phyloP scores from a whole-genome alignment of 495 filamentous ascomycete genomes.

The Amniculicola lignicola region DNA sequence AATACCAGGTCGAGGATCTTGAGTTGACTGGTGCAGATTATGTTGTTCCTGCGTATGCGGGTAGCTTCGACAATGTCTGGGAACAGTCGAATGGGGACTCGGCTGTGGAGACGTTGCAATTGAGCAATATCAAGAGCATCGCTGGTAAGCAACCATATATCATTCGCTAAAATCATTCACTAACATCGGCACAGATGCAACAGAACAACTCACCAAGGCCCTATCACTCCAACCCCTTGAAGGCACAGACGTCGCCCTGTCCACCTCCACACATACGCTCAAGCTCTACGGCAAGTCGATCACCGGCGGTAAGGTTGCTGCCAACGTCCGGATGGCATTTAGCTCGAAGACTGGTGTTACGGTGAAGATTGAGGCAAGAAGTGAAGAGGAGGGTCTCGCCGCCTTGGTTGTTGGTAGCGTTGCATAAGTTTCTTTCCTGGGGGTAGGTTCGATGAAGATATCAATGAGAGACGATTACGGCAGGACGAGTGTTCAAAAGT shows the following conservation, averaged over 20 bases:
- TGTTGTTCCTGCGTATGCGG: conserved; percentile 85
- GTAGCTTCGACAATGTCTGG: conserved; percentile 97
- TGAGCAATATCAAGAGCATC: conserved; percentile 87
- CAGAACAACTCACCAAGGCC: conserved; percentile 79
- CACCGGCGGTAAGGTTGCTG: conserved; percentile 82
- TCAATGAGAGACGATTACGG: not conserved
- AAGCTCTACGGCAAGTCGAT: conserved; percentile 97
- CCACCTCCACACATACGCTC: conserved; percentile 84
- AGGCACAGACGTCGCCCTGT: conserved; percentile 84
- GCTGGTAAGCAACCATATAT: conserved; percentile 63
- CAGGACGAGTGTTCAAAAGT: not conserved
- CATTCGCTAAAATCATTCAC: conserved; percentile 17
- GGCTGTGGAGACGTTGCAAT: conserved; percentile 84
- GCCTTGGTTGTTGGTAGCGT: conserved; percentile 79
- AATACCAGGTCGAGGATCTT: conserved; percentile 94
- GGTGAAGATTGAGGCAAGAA: conserved; percentile 84
- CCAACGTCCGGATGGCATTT: conserved; percentile 88
- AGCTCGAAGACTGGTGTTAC: conserved; percentile 89
- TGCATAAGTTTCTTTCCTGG: too few relatives aligned
- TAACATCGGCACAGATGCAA: conserved; percentile 69
- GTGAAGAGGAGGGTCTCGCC: conserved; percentile 90
- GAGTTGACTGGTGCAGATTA: conserved; percentile 92
- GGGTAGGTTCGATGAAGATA: too few relatives aligned
- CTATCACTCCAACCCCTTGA: conserved; percentile 92
- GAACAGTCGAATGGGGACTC: conserved; percentile 90